Evolutionary conservation across 441 rosid species (phyloP), one percentile per base, ranked within the genome.

Genomic region (Adansonia madagascariensis): DNA sequence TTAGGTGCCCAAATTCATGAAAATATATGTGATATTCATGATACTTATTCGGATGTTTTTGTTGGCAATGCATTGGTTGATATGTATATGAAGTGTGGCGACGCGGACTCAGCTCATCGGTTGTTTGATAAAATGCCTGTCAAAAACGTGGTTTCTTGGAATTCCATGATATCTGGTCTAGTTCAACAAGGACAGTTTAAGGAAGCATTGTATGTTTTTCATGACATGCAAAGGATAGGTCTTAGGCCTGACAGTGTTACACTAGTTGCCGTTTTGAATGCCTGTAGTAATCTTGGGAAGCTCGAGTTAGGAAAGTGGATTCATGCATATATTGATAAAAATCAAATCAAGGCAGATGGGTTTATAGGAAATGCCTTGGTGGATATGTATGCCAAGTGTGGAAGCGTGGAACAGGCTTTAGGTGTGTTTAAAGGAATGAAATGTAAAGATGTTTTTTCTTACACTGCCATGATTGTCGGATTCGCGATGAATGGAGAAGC

Each of bases 381-480:
- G 8, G 79, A 83, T 75, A 80, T 83, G 85, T 83, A 80, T 78
- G 75, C 80, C 11, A 83, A 80, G 71, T 85, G 85, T 46, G 85
- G 87, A 78, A 73, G 81, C 75, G 62, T 80, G 59, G 79, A 73
- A 47, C 62, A 64, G 55, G 84, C 85, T 15, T 56, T 80, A 1
- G 20, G 8, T 2, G 84, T 83, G 63, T 81, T 85, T 65, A 31
- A 55, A 52, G 50, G 17, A 22, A 82, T 85, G 82, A 77, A 69
- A 70, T 17, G 31, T 15, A 80, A 73, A 59, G 85, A 82, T 61
- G 85, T 82, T 39, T 85, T 80, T 77, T 82, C 85, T 57, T 82
- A 80, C 22, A 77, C 82, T 10, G 87, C 85, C 52, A 82, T 85
- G 59, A 82, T 85, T 0, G 56, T 76, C 56, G 82, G 84, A 20